Evolutionary conservation across 495 filamentous ascomycete genomes (phyloP), one percentile per base, ranked within the genome.

Genomic region (Aspergillus kassunensis): DNA sequence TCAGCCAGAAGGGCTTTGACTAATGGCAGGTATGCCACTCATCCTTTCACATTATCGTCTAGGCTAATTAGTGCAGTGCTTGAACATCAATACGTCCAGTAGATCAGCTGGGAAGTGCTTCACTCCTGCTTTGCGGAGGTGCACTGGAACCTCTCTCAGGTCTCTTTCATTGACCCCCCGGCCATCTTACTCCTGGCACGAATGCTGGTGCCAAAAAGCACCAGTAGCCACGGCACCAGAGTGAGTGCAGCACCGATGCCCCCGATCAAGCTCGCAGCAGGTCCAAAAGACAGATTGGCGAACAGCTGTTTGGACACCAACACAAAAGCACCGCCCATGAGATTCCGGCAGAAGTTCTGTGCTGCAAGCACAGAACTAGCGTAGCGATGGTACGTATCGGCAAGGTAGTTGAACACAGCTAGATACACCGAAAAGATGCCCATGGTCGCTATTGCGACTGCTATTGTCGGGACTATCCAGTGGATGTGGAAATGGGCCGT

Each of bases 321-420:
- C 20, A 89, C 89, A 49, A 93, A 92, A 2, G 80, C 67, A 1
- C 86, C 89, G 10, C 80, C 88, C 0, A 95, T 68, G 24, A 91
- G 76, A 66, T 95, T 95, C 4, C 90, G 75, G 56, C 43, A 45
- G 21, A 31, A 45, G 3, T 13, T 85, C 68, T 96, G 91, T 6
- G 90, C 90, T 1, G 92, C 92, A 35, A 96, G 71, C 2, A 91
- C 91, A 9, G 87, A 93, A 46, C 83, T 88, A 1, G 91, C 89
- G 59, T 89, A 95, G 0, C 78, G 73, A 61, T 88, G 84, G 64
- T 96, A 96, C 2, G 80, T 85, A 65, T 96, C 92, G 12, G 90
- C 90, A n/a, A 96, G 77, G 57, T 96, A 96, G 59, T 96, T 97
- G 72, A 96, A 96, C 0, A 87, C 85, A 0, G 91, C 88, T 7